Evolutionary conservation across 2,329 filamentous ascomycete genomes (phyloP), one percentile per base, ranked within the genome.

Genomic region (Geosmithia morbida): DNA sequence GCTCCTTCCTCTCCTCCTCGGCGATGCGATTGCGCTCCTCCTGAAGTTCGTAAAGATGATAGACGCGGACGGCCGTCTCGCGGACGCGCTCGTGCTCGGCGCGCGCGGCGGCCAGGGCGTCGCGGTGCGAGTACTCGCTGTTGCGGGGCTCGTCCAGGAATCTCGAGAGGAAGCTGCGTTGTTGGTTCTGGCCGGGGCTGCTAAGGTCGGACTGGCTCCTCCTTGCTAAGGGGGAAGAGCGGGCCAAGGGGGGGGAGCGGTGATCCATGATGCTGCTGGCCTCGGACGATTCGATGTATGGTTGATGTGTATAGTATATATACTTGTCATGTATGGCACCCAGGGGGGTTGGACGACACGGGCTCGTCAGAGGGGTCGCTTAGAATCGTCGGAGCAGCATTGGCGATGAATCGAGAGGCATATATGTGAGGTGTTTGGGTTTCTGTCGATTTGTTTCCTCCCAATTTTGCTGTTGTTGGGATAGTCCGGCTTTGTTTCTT

Each of bases 61-160:
- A 71, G 7, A 70, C 69, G 16, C 66, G 63, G 37, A 75, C 59
- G 7, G 74, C 74, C 29, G 63, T 63, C 47, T 71, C 63, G 26
- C 73, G 71, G 11, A 90, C 74, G 26, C 75, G 71, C 39, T 84
- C 75, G 59, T 88, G 85, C 56, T 83, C 75, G 14, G 70, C 69
- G 45, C 77, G 77, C 3, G 82, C 82, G 44, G 75, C 74, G 43
- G 75, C 75, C 16, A 90, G 72, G 14, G 83, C 82, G 54, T 79
- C 74, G 49, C 74, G 71, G 57, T 87, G 82, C 48, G 69, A 70
- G 45, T 74, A 67, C 57, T 81, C 79, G 33, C 74, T 75, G 52
- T 85, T 79, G 37, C 75, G 72, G 30, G 76, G 71, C 46, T 79
- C 74, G 41, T 69, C 68, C 49, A 87, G 80, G 26, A 86, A 73